phyloP scores from a whole-genome alignment of 2,329 filamentous ascomycete species.

The Lecanicillium sp. region DNA sequence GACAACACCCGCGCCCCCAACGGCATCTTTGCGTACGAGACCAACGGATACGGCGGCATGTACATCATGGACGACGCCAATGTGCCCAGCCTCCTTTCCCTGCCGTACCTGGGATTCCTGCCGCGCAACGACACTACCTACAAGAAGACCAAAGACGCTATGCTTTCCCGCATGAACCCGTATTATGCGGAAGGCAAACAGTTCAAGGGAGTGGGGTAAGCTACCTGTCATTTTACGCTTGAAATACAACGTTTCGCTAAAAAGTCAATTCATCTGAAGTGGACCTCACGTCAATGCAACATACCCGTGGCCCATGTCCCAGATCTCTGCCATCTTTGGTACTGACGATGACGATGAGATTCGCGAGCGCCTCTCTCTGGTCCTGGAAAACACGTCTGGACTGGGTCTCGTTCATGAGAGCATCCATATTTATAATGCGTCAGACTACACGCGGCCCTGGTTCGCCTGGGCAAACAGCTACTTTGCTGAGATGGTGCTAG shows the following conservation, averaged over 20 bases:
- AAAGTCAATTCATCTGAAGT: slow-evolving; percentile 27
- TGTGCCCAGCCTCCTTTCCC: slow-evolving; percentile 59
- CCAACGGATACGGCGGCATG: slow-evolving; percentile 63
- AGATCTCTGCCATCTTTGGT: slow-evolving; percentile 47
- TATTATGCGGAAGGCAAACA: slow-evolving; percentile 49
- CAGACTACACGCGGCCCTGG: slow-evolving; percentile 39
- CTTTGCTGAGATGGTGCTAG: slow-evolving; percentile 47
- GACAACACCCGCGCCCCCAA: slow-evolving; percentile 41
- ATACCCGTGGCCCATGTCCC: slow-evolving; percentile 51
- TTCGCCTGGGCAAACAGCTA: slow-evolving; percentile 39
- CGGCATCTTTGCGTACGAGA: slow-evolving; percentile 70
- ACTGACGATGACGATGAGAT: slow-evolving; percentile 32
- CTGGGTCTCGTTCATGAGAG: slow-evolving; percentile 44
- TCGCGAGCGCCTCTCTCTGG: slow-evolving; percentile 28
- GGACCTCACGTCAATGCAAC: slow-evolving; percentile 59
- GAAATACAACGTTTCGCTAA: neutral
- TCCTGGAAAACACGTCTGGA: slow-evolving; percentile 35
- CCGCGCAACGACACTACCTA: slow-evolving; percentile 59
- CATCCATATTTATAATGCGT: slow-evolving; percentile 36
- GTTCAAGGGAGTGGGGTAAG: slow-evolving; percentile 24
- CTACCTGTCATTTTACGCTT: neutral
- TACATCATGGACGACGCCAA: slow-evolving; percentile 70
- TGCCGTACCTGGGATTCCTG: slow-evolving; percentile 59
- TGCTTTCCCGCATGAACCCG: slow-evolving; percentile 69
- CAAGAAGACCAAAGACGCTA: slow-evolving; percentile 72